phyloP scores from a whole-genome alignment of 768 basidiomycete species.

The Termitomyces heimii region DNA sequence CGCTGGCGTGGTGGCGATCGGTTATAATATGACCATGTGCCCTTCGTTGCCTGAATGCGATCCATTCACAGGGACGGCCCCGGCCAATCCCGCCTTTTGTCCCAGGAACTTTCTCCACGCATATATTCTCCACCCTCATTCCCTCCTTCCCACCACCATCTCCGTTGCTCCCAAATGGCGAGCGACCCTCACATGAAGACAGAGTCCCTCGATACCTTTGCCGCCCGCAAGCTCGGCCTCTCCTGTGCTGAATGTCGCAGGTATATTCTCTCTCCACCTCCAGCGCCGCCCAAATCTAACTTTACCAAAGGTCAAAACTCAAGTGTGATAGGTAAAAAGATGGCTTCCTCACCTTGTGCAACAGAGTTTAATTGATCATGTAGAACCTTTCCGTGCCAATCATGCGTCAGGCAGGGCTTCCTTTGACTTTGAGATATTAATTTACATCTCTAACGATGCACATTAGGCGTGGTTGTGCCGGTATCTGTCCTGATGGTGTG shows the following conservation, averaged over 20 bases:
- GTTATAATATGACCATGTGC: not conserved
- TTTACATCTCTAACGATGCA: not conserved
- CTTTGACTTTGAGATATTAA: not conserved
- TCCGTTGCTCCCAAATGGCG: not conserved
- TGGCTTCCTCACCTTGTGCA: not conserved
- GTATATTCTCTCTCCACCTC: conserved; percentile 18
- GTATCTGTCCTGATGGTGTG: conserved; percentile 46
- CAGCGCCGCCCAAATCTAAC: not conserved
- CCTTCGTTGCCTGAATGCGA: not conserved
- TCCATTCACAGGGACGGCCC: not conserved
- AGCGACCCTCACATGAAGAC: not conserved
- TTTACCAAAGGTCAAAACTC: conserved; percentile 39
- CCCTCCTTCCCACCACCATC: not conserved
- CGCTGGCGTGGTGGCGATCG: not conserved
- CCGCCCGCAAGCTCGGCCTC: conserved; percentile 31
- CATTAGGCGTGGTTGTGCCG: conserved; percentile 41
- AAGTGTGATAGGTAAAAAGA: conserved; percentile 41
- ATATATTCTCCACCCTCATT: not conserved
- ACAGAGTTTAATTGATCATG: conserved; percentile 5
- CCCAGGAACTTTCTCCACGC: not conserved
- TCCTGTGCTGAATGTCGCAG: conserved; percentile 51
- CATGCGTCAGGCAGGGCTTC: conserved; percentile 33
- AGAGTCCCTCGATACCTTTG: conserved; percentile 10
- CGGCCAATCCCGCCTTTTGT: conserved; percentile 9
- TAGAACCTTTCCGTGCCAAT: conserved; percentile 49